A percentile compares a stretch with the other conserved stretches of the same genome.
Conservation (phyloP, 352 stramenopile genomes). For the Globisporangium parvum region DNA sequence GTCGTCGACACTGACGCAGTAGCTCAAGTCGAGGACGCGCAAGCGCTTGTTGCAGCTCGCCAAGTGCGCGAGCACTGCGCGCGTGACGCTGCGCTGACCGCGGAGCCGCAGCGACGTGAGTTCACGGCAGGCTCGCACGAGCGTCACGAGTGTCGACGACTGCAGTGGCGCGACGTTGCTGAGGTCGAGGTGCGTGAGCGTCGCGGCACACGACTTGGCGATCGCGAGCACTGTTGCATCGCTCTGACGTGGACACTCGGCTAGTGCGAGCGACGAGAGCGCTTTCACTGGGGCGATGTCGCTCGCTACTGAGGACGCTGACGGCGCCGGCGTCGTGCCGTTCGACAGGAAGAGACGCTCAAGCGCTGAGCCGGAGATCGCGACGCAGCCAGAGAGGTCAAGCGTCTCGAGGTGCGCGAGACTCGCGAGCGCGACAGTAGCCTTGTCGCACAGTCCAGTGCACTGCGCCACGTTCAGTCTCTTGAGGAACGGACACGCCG, state of each 20-base stretch:
- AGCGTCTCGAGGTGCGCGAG: slow-evolving; percentile 46
- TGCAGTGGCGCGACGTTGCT: slow-evolving; percentile 23
- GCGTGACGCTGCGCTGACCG: slow-evolving; percentile 33
- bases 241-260: slow-evolving; percentile 20
- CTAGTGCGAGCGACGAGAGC: slow-evolving; percentile 20
- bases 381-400: slow-evolving; percentile 38
- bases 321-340: slow-evolving; percentile 12
- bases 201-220: slow-evolving; percentile 21
- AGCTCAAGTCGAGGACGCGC: slow-evolving; percentile 44
- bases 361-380: slow-evolving; percentile 39
- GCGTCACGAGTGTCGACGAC: slow-evolving; percentile 20
- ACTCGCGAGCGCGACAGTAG: slow-evolving; percentile 36
- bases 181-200: slow-evolving; percentile 27
- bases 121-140: slow-evolving; percentile 29
- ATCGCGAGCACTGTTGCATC: slow-evolving; percentile 31
- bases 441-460: slow-evolving; percentile 51
- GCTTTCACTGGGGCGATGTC: slow-evolving; percentile 12
- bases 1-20: slow-evolving; percentile 48
- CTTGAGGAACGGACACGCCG: slow-evolving; percentile 48
- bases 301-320: slow-evolving; percentile 1
- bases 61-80: slow-evolving; percentile 38
- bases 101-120: slow-evolving; percentile 27
- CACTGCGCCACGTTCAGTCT: slow-evolving; percentile 39
- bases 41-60: slow-evolving; percentile 51
- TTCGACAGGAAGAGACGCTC: slow-evolving; percentile 39